These are phyloP conservation scores for Crataegus laevigata DNA, from an alignment of 306 rosid genomes.

Conservation along the genomic window DNA sequence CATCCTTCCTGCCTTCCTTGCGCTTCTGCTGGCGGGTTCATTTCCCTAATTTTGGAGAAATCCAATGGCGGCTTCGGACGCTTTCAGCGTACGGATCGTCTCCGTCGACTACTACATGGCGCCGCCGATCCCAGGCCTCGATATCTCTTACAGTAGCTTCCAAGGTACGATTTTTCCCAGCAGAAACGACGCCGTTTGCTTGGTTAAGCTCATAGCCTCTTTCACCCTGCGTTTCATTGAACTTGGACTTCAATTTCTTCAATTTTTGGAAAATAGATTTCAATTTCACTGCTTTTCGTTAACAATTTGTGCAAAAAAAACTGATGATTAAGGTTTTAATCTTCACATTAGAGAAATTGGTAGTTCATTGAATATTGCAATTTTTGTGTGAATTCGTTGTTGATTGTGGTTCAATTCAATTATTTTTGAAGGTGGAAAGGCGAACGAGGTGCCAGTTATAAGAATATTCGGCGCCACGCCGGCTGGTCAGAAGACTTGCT, in stretches of 20 bases:
- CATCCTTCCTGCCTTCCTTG: too few species aligned
- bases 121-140: constrained; percentile 54
- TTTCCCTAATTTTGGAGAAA: constrained; percentile 7
- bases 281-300: neutral
- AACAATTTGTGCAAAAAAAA: neutral
- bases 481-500: constrained; percentile 89
- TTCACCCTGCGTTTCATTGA: neutral
- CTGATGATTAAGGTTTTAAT: neutral
- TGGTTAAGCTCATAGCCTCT: neutral
- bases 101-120: constrained; percentile 80
- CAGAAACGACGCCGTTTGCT: neutral
- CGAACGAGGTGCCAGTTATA: constrained; percentile 74
- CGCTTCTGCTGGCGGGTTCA: neutral
- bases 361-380: neutral
- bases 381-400: neutral
- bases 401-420: neutral
- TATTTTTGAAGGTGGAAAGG: constrained; percentile 55
- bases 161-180: constrained; percentile 42
- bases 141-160: constrained; percentile 70
- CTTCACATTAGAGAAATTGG: neutral
- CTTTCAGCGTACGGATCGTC: constrained; percentile 71
- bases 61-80: constrained; percentile 22
- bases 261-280: too few species aligned
- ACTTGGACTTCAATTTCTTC: neutral
- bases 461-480: constrained; percentile 89